Evolutionary conservation across 352 stramenopile genomes (phyloP).

Genomic region (Globisporangium irregulare): DNA sequence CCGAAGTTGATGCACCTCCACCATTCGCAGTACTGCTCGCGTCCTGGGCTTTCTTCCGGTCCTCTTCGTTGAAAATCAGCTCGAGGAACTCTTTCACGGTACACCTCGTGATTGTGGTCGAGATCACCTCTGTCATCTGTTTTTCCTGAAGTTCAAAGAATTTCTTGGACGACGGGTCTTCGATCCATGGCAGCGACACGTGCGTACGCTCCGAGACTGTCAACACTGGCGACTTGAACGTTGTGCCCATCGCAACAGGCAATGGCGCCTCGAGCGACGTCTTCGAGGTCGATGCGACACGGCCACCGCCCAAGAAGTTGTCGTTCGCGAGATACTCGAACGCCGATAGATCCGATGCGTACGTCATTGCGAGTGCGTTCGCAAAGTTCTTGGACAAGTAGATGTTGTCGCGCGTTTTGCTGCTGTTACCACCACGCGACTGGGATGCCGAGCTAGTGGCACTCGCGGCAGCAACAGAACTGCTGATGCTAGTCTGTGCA

Average conservation of each 20-base stretch:
- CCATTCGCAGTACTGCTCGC: background rate
- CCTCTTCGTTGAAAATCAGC: conserved; percentile 36
- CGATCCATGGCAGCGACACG: conserved; percentile 52
- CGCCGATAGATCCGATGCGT: conserved; percentile 62
- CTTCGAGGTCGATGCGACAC: background rate
- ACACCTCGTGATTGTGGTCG: conserved; percentile 35
- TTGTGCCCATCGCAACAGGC: conserved; percentile 20
- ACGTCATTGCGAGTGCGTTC: conserved; percentile 58
- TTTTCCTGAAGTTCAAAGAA: conserved; percentile 49
- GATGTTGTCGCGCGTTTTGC: conserved; percentile 25
- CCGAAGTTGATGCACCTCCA: background rate
- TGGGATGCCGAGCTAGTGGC: background rate
- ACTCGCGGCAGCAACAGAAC: conserved; percentile 16
- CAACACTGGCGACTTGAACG: conserved; percentile 46
- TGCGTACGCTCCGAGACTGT: conserved; percentile 26
- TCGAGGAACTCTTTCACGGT: conserved; percentile 44
- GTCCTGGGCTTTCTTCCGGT: conserved; percentile 24
- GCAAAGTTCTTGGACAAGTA: conserved; percentile 76
- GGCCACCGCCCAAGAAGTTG: background rate
- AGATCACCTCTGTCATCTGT: conserved; percentile 53
- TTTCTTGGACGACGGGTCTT: conserved; percentile 24
- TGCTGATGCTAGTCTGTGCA: conserved; percentile 8
- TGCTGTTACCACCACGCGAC: background rate
- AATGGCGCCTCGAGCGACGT: background rate
- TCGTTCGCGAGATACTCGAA: conserved; percentile 29